Base-by-base conservation (phyloP, 208 protist species). In the Leishmania tarentolae region DNA sequence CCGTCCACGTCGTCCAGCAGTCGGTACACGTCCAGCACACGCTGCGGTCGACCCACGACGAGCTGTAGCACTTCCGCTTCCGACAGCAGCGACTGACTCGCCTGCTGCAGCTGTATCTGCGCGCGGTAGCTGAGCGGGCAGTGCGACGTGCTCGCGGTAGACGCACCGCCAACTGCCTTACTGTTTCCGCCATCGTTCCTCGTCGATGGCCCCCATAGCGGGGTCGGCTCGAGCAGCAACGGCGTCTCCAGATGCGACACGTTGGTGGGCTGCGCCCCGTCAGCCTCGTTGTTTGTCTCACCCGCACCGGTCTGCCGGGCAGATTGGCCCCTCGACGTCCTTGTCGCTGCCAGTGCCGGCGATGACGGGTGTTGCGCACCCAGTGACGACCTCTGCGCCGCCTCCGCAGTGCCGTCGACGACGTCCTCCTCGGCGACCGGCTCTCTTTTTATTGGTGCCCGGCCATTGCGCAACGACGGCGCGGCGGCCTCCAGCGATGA, bases 1-100 rank as follows among this genome's bases (percentile, higher is more conserved):
- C 82, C 73, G 19, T 91, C 86, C 15, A 96, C 57, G 47, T 89
- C 76, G n/a, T 96, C 91, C 44, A 96, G 52, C 57, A 95, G 65
- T 24, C 89, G 89, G 73, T 93, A 88, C 71, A 96, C 86, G 31
- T 96, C 88, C 37, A 96, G 74, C 53, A 78, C 71, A 2, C 76
- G 75, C 68, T 81, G 82, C 57, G 93, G 93, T 37, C 86, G 81
- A 1, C 82, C 90, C 57, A 91, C 88, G 17, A 96, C 88, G 28
- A 96, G 82, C 37, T 84, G 89, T 37, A 96, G 11, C 42, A 96
- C 80, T 76, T 96, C 93, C 6, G 84, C 63, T 24, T 85, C 78
- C 2, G 88, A 89, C 82, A 93, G 81, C 7, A 84, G 79, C 0
- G 69, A 61, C n/a, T 46, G 76, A 71, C 65, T 3, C 53, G n/a